phyloP scores from a whole-genome alignment of 805 yeast species.

The Barnettozyma salicaria region DNA sequence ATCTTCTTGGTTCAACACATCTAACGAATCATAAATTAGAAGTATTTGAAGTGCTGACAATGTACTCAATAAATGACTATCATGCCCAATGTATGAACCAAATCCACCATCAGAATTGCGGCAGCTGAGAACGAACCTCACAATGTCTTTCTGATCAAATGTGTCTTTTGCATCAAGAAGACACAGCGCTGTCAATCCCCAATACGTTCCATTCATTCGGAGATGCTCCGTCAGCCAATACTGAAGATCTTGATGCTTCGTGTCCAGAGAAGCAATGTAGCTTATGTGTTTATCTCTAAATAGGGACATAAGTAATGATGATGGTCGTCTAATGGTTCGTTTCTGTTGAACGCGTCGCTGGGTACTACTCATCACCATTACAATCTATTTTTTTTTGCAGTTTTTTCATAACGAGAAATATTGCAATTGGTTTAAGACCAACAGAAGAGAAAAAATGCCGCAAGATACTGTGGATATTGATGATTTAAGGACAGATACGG shows the following conservation, averaged over 20 bases:
- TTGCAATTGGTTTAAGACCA: too few relatives aligned
- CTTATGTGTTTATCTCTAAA: slow-evolving; percentile 48
- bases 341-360: too few relatives aligned
- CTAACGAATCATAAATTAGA: slow-evolving; percentile 56
- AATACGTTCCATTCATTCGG: slow-evolving; percentile 85
- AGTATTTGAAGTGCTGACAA: slow-evolving; percentile 82
- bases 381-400: too few relatives aligned
- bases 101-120: slow-evolving; percentile 64
- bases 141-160: slow-evolving; percentile 55
- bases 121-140: slow-evolving; percentile 66
- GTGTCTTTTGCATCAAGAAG: slow-evolving; percentile 50
- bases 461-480: slow-evolving; percentile 13
- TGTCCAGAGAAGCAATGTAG: slow-evolving; percentile 50
- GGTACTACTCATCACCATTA: too few relatives aligned
- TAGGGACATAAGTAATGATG: slow-evolving; percentile 8
- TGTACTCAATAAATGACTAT: slow-evolving; percentile 80
- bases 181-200: slow-evolving; percentile 84
- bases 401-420: too few relatives aligned
- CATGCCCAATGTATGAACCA: slow-evolving; percentile 86
- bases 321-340: background rate
- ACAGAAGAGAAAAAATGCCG: too few relatives aligned
- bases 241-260: slow-evolving; percentile 53
- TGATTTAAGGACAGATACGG: slow-evolving; percentile 24
- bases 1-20: slow-evolving; percentile 31
- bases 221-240: slow-evolving; percentile 91